Evolutionary conservation across 306 rosid species (phyloP).

Genomic region (Pterocarpus santalinus): DNA sequence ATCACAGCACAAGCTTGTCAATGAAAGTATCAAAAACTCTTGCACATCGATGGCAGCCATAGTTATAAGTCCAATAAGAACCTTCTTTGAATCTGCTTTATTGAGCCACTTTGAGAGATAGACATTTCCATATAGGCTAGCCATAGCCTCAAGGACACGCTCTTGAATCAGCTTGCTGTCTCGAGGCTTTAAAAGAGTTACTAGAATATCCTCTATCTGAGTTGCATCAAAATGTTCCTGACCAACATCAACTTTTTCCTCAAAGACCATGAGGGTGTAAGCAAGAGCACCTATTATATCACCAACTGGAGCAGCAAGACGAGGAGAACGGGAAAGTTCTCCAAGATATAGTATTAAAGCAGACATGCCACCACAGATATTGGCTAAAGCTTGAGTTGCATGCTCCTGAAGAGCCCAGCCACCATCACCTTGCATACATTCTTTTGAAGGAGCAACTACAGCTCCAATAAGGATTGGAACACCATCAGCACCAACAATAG

Average conservation of each 20-base stretch:
- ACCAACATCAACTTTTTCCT: constrained; percentile 60
- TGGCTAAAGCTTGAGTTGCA: constrained; percentile 85
- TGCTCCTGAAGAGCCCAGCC: constrained; percentile 88
- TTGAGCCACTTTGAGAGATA: constrained; percentile 75
- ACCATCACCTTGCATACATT: constrained; percentile 84
- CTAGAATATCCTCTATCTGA: constrained; percentile 83
- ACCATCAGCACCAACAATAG: constrained; percentile 79
- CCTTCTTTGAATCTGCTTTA: constrained; percentile 87
- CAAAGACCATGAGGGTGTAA: constrained; percentile 86
- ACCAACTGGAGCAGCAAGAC: constrained; percentile 77
- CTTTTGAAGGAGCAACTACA: constrained; percentile 96
- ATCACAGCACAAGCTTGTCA: constrained; percentile 86
- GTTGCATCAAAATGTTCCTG: constrained; percentile 73
- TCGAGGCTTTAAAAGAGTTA: constrained; percentile 77
- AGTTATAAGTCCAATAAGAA: constrained; percentile 86
- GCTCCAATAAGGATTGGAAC: constrained; percentile 89
- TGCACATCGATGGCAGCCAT: constrained; percentile 90
- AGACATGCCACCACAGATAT: constrained; percentile 95
- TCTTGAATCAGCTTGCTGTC: constrained; percentile 85
- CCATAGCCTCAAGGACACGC: constrained; percentile 97
- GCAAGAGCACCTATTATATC: constrained; percentile 98
- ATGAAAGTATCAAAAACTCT: constrained; percentile 72
- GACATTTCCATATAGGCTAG: constrained; percentile 87
- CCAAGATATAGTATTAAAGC: constrained; percentile 86
- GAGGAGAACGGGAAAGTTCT: constrained; percentile 88